Base-by-base conservation (phyloP, 352 stramenopile species). In the Globisporangium nunn region DNA sequence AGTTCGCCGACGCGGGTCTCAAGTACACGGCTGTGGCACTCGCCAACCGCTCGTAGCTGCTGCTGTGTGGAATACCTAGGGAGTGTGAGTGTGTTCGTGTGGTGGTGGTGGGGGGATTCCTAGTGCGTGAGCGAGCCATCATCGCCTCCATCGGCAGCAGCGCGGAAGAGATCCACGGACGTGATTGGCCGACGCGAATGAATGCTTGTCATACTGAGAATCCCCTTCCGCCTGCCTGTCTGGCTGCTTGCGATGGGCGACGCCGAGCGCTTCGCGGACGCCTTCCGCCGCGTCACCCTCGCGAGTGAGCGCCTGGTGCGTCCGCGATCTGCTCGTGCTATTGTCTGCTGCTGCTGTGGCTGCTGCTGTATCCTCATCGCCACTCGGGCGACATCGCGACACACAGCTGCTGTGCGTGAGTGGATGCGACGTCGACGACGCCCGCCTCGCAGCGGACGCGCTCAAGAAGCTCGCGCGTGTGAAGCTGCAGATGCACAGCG, bases 21-120 rank as follows among this genome's bases (percentile, higher is more conserved):
- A 93, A 90, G 61, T 93, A 91, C 64, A 93, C 83, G 2, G 83
- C 83, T 5, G 68, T 90, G 37, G 83, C 83, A 40, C 87, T 93
- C 71, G 73, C 63, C 28, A 91, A 82, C 62, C 81, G 81, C 28
- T 56, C 74, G 15, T 69, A 67, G 41, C 17, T 8, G 44, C 40
- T 4, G 6, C 57, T 15, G 5, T 17, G 23, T 23, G 23, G 23
- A 23, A 23, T 23, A 23, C 23, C 23, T 23, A 23, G 23, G 23
- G 12, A 6, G 28, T 6, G 30, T 6, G 8, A 33, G 17, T 47
- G 33, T 40, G 8, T n/a, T 2, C 50, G 14, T 41, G 28, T 41
- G 17, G 28, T 6, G 31, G 17, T 44, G 7, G 10, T 37, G 5
- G 33, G 23, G 23, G 23, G 23, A 23, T 23, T 37, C 33, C 33